These are phyloP conservation scores for Zygosaccharomyces pseudobailii DNA, from an alignment of 1,139 yeast genomes.

Conservation along the genomic window DNA sequence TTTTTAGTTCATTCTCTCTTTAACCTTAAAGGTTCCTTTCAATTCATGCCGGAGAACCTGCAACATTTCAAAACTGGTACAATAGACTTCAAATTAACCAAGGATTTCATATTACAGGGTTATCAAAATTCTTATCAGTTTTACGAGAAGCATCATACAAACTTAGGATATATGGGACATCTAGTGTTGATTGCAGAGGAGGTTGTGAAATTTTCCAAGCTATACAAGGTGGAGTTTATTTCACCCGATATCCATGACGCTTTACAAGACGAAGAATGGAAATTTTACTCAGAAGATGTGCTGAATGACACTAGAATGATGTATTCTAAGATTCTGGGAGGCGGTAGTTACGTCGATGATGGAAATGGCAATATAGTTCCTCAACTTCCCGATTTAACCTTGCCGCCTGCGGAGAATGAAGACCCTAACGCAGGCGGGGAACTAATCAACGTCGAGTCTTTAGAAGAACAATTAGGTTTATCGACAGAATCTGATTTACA, in stretches of 20 bases:
- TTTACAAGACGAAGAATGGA: constrained; percentile 60
- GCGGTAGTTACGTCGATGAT: constrained; percentile 34
- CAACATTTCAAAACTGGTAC: constrained; percentile 1
- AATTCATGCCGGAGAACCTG: constrained; percentile 18
- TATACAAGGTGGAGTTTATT: constrained; percentile 36
- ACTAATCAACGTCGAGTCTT: constrained; percentile 23
- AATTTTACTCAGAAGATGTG: constrained; percentile 75
- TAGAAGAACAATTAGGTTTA: constrained; percentile 25
- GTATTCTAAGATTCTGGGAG: constrained; percentile 92
- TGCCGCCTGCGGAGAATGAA: constrained; percentile 3
- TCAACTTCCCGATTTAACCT: constrained; percentile 14
- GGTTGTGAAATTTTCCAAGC: constrained; percentile 78
- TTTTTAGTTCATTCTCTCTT: constrained; percentile 49
- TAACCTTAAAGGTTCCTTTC: constrained; percentile 24
- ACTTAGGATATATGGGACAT: constrained; percentile 97
- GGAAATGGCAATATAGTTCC: constrained; percentile 30
- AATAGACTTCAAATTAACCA: constrained; percentile 62
- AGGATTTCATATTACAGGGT: constrained; percentile 75
- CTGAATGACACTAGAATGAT: constrained; percentile 87
- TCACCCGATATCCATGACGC: constrained; percentile 34
- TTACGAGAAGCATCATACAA: constrained; percentile 57
- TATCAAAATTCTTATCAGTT: constrained; percentile 71
- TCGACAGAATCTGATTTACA: constrained; percentile 35
- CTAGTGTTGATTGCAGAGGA: constrained; percentile 93
- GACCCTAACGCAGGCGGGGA: constrained; percentile 18